Base-by-base conservation (phyloP, 768 basidiomycete genomes). In the Tricholoma bakamatsutake region DNA sequence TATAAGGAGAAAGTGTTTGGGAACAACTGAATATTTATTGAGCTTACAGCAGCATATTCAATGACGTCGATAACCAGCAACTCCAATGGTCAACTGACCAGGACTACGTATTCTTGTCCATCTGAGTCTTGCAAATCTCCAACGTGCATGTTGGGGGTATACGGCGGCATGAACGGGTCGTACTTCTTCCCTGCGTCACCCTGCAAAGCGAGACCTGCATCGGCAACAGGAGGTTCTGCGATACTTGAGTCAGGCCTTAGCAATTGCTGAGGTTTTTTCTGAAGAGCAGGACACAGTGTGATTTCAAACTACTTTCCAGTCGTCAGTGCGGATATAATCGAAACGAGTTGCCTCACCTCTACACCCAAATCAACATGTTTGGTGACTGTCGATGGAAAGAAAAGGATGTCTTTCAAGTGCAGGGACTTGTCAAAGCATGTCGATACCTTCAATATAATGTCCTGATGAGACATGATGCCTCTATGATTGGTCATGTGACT, bases 101-200 rank as follows among this genome's bases (percentile, higher is more conserved):
- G 70, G 18, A 88, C 75, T 35, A 80, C 80, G 69, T 90, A 91
- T 48, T 82, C 78, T 33, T 76, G 75, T 9, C 73, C 76, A 43
- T 79, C 81, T 50, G 82, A 82, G 55, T 87, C 84, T 51, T 76
- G 78, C 50, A 96, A 67, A 59, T 90, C 87, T 0, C 90, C 93
- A 1, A 97, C 71, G 61, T 81, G 80, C 12, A 98, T 75, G 53
- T 87, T 84, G 7, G 80, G 76, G 49, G 82, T 82, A 66, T 95
- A 97, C 4, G 95, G 95, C 4, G 91, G 89, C n/a, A 79, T 72
- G 68, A 98, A 96, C 0, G 93, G 93, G 63, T 93, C 84, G 21
- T 61, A 64, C 42, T 73, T 75, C 54, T 68, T 69, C 50, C 67
- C 65, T 57, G 67, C 65, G 42, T 69, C 58, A 17, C 47, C 60